Evolutionary conservation across 176 grass and related monocot genomes (phyloP).

Genomic region (Leersia perrieri): DNA sequence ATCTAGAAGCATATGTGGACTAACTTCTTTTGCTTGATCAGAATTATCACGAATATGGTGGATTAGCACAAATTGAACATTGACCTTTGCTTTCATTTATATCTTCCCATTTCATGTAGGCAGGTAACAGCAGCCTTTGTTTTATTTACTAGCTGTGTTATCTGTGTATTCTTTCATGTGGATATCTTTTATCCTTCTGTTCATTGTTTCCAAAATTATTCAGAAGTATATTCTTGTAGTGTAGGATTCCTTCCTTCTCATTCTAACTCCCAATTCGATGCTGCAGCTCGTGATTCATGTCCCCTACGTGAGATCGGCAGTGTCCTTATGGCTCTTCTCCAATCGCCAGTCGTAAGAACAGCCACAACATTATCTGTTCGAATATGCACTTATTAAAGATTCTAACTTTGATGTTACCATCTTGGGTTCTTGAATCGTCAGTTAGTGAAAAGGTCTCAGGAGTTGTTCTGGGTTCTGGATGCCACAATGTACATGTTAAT

Average conservation of each 20-base stretch:
- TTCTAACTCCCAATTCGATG: not conserved
- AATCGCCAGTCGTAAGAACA: constrained; percentile 36
- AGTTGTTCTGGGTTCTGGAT: constrained; percentile 37
- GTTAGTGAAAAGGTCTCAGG: not conserved
- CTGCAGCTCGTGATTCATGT: constrained; percentile 59
- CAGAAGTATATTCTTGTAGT: not conserved
- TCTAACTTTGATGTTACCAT: not conserved
- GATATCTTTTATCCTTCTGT: too few relatives aligned
- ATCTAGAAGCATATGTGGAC: too few relatives aligned
- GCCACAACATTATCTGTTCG: not conserved
- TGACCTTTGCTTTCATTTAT: too few relatives aligned
- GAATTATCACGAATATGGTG: too few relatives aligned
- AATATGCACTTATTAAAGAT: not conserved
- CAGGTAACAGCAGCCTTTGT: too few relatives aligned
- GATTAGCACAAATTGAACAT: too few relatives aligned
- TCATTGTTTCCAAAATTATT: too few relatives aligned
- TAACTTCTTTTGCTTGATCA: too few relatives aligned
- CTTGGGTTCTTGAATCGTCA: not conserved
- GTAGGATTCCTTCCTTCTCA: constrained; percentile 2
- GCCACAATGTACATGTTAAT: not conserved
- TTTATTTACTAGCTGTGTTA: too few relatives aligned
- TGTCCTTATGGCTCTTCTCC: constrained; percentile 50
- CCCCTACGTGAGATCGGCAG: constrained; percentile 46
- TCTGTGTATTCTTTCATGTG: too few relatives aligned
- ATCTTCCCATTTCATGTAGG: too few relatives aligned